phyloP scores from a whole-genome alignment of 2,329 filamentous ascomycete genomes.

The Neoscytalidium dimidiatum region DNA sequence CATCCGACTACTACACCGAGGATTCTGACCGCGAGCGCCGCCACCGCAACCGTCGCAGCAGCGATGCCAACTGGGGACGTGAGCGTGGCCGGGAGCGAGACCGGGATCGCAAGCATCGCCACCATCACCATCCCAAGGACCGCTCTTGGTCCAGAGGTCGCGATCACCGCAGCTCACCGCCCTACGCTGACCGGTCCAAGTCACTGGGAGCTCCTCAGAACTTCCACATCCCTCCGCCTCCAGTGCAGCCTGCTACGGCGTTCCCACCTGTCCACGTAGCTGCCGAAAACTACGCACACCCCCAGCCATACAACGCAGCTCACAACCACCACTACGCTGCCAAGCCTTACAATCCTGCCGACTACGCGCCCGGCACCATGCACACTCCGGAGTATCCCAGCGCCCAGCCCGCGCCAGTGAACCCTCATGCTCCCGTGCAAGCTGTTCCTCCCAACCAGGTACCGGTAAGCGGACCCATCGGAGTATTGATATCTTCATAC shows the following conservation, averaged over 20 bases:
- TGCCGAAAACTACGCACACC: conserved; percentile 29
- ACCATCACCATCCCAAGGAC: conserved; percentile 3
- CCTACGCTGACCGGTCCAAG: not conserved
- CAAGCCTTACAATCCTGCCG: conserved; percentile 37
- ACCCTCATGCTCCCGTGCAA: not conserved
- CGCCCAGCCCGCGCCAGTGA: not conserved
- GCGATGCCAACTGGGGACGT: not conserved
- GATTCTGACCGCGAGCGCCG: conserved; percentile 18
- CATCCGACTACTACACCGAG: conserved; percentile 13
- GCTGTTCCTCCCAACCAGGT: not conserved
- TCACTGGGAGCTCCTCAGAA: not conserved
- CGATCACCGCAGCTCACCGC: not conserved
- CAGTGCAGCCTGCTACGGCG: conserved; percentile 25
- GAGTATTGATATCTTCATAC: not conserved
- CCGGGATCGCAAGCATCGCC: not conserved
- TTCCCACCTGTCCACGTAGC: conserved; percentile 36
- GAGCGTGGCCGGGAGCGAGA: conserved; percentile 12
- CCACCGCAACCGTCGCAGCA: conserved; percentile 1
- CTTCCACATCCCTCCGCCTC: conserved; percentile 30
- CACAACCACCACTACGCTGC: not conserved
- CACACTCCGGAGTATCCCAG: not conserved
- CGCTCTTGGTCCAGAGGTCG: not conserved
- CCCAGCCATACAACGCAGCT: conserved; percentile 9
- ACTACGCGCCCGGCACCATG: conserved; percentile 19
- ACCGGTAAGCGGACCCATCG: not conserved